These are phyloP conservation scores for Erythrobasidium hasegawianum DNA, from an alignment of 1,284 basidiomycete species.

Conservation along the genomic window DNA sequence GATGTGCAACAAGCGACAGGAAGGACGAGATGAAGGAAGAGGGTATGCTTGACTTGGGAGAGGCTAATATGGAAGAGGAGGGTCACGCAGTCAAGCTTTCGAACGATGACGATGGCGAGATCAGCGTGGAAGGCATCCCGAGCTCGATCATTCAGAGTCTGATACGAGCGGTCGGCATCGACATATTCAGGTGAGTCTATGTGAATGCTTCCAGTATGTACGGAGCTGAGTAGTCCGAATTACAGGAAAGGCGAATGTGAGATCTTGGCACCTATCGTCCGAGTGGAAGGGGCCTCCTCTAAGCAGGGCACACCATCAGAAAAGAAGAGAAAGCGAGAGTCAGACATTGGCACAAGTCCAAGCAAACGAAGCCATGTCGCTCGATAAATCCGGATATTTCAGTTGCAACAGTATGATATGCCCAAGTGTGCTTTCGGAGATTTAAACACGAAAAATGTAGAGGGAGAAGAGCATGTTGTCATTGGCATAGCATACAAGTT, in stretches of 20 bases:
- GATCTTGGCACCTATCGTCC: slow-evolving; percentile 13
- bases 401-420: too few species aligned
- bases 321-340: slow-evolving; percentile 23
- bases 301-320: slow-evolving; percentile 6
- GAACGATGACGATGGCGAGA: slow-evolving; percentile 18
- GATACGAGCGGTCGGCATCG: slow-evolving; percentile 25
- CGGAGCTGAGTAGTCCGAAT: too few species aligned
- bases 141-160: slow-evolving; percentile 18
- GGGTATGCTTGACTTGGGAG: slow-evolving; percentile 25
- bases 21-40: slow-evolving; percentile 30
- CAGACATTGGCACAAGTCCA: slow-evolving; percentile 6
- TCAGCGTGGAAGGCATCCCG: slow-evolving; percentile 22
- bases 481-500: too few species aligned
- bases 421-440: too few species aligned
- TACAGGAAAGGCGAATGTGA: slow-evolving; percentile 33
- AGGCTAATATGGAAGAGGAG: slow-evolving; percentile 28
- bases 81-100: slow-evolving; percentile 11
- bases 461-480: too few species aligned
- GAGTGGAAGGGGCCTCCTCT: neutral
- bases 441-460: too few species aligned
- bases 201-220: too few species aligned
- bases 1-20: slow-evolving; percentile 21
- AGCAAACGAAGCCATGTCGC: neutral
- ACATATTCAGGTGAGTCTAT: slow-evolving; percentile 29
- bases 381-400: neutral